Conservation (phyloP, 2,329 filamentous ascomycete genomes). For the Clonostachys rhizophaga region DNA sequence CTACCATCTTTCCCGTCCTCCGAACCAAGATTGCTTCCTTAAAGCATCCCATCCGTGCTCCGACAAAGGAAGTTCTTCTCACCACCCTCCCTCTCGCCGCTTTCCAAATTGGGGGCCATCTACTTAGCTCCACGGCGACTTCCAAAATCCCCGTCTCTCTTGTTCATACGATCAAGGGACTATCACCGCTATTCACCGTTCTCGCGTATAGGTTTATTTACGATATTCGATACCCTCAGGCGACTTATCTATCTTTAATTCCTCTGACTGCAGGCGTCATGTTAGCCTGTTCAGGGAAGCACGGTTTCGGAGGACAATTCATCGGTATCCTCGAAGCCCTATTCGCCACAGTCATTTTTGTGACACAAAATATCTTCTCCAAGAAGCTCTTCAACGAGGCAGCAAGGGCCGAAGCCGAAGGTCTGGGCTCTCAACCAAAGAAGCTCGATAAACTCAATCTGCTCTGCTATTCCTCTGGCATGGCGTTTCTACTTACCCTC, state of each 20-base stretch:
- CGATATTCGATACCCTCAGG: slow-evolving; percentile 78
- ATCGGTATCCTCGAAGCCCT: slow-evolving; percentile 88
- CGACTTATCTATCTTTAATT: slow-evolving; percentile 86
- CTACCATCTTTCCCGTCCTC: slow-evolving; percentile 66
- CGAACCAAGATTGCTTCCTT: slow-evolving; percentile 72
- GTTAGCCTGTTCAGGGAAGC: slow-evolving; percentile 87
- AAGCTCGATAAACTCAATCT: slow-evolving; percentile 97
- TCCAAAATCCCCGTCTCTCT: slow-evolving; percentile 93
- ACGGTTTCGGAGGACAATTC: slow-evolving; percentile 74
- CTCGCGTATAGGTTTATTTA: slow-evolving; percentile 87
- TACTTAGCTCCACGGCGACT: slow-evolving; percentile 90
- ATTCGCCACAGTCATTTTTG: slow-evolving; percentile 87
- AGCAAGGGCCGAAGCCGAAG: slow-evolving; percentile 76
- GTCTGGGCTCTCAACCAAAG: slow-evolving; percentile 53
- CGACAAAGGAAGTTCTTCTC: slow-evolving; percentile 74
- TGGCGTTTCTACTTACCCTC: slow-evolving; percentile 82
- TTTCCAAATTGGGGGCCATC: slow-evolving; percentile 91
- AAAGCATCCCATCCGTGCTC: slow-evolving; percentile 76
- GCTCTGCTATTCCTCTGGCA: slow-evolving; percentile 91
- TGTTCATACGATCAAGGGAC: slow-evolving; percentile 96
- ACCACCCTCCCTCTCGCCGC: slow-evolving; percentile 87
- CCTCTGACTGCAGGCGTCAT: slow-evolving; percentile 93
- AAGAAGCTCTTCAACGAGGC: slow-evolving; percentile 97
- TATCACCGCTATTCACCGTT: slow-evolving; percentile 94
- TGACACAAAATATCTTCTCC: slow-evolving; percentile 97